Evolutionary conservation across 1,284 basidiomycete species (phyloP).

Genomic region (Tylopilus sp.): DNA sequence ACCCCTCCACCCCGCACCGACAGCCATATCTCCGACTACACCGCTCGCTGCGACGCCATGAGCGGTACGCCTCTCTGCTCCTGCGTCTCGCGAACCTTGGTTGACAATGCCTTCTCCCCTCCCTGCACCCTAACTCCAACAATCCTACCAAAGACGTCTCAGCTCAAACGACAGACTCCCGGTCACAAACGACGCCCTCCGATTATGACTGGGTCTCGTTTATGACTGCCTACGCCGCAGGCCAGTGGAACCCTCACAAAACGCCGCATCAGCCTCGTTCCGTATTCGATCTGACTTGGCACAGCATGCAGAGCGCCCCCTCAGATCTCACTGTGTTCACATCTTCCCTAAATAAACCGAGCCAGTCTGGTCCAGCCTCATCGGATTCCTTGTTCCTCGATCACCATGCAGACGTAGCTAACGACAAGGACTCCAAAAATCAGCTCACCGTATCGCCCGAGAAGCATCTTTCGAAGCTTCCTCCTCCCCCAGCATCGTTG

Average conservation of each 20-base stretch:
- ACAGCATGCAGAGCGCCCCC: conserved; percentile 7
- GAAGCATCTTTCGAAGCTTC: conserved; percentile 29
- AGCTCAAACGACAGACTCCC: conserved; percentile 8
- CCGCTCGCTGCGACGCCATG: conserved; percentile 13
- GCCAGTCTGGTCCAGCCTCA: conserved; percentile 2
- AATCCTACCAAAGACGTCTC: conserved; percentile 14
- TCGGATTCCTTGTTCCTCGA: conserved; percentile 16
- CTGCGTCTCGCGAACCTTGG: neutral
- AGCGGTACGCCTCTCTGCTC: conserved; percentile 21
- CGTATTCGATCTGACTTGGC: conserved; percentile 27
- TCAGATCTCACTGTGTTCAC: conserved; percentile 9
- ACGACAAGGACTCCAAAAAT: conserved; percentile 25
- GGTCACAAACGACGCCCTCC: conserved; percentile 26
- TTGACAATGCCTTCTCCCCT: conserved; percentile 20
- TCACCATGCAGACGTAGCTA: conserved; percentile 9
- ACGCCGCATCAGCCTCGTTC: conserved; percentile 63
- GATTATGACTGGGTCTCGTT: conserved; percentile 76
- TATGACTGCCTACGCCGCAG: conserved; percentile 68
- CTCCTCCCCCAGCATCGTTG: conserved; percentile 24
- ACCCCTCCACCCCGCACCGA: conserved; percentile 9
- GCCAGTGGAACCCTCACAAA: conserved; percentile 77
- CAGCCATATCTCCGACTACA: conserved; percentile 12
- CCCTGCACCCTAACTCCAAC: conserved; percentile 24
- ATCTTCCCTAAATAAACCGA: conserved; percentile 7
- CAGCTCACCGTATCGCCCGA: conserved; percentile 28